A percentile compares a stretch with the other conserved stretches of the same genome.
These are phyloP conservation scores for Geotrichum restrictum DNA, from an alignment of 1,139 yeast species.

Conservation along the genomic window DNA sequence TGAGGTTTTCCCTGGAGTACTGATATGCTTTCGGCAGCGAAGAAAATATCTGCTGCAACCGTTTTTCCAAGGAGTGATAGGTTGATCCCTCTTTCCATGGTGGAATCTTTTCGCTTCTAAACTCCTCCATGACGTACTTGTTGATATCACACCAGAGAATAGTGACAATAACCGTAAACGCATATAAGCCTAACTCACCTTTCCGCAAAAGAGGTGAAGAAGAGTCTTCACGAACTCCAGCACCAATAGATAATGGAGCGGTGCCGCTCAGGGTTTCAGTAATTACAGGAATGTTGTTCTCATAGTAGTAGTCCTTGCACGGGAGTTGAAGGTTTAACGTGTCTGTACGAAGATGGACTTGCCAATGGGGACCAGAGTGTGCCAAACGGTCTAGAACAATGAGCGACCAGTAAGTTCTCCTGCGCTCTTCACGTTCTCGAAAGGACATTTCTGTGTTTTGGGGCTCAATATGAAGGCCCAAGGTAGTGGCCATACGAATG, in stretches of 20 bases:
- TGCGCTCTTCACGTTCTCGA: conserved; percentile 37
- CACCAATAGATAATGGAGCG: conserved; percentile 9
- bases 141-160: conserved; percentile 38
- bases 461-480: conserved; percentile 35
- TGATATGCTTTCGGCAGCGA: conserved; percentile 27
- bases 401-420: conserved; percentile 41
- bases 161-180: conserved; percentile 35
- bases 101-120: conserved; percentile 24
- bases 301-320: conserved; percentile 34
- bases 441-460: conserved; percentile 30
- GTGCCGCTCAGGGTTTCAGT: conserved; percentile 30
- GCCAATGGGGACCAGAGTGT: conserved; percentile 39
- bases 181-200: conserved; percentile 26
- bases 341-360: conserved; percentile 33
- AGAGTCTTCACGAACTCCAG: conserved; percentile 7
- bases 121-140: conserved; percentile 29
- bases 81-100: conserved; percentile 30
- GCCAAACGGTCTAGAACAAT: conserved; percentile 39
- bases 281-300: conserved; percentile 32
- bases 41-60: conserved; percentile 21
- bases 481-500: conserved; percentile 38
- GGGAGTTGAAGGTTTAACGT: conserved; percentile 35
- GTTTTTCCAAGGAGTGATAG: conserved; percentile 19
- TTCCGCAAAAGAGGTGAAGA: conserved; percentile 9
- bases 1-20: conserved; percentile 27